Conservation (phyloP, 805 yeast species). For the Nakazawaea ambrosiae region DNA sequence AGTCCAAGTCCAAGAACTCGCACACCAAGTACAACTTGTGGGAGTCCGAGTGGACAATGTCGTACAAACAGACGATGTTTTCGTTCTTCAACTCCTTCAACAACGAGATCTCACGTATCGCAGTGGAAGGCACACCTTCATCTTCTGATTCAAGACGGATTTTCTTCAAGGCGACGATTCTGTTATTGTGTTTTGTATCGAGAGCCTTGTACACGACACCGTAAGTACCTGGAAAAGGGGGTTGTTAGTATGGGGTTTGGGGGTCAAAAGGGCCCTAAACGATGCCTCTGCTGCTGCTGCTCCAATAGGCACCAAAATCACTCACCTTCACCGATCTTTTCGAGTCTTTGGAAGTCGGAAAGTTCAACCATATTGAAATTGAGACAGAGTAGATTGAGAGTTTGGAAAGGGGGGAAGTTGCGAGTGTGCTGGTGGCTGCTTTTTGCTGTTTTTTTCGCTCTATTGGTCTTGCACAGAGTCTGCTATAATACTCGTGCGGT, state of each 20-base stretch:
- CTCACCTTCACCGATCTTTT: slow-evolving; percentile 92
- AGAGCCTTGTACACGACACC: slow-evolving; percentile 97
- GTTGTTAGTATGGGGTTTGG: neutral
- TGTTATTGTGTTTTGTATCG: slow-evolving; percentile 80
- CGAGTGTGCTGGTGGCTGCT: no score
- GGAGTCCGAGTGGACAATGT: slow-evolving; percentile 90
- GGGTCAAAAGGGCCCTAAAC: neutral
- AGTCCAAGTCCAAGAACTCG: slow-evolving; percentile 89
- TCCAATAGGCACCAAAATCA: slow-evolving; percentile 11
- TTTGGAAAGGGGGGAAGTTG: no score
- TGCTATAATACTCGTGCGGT: no score
- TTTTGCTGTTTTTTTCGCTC: no score
- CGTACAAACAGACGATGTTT: slow-evolving; percentile 84
- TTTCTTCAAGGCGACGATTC: slow-evolving; percentile 94
- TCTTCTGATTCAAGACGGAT: slow-evolving; percentile 94
- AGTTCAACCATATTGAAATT: slow-evolving; percentile 78
- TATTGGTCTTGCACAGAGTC: no score
- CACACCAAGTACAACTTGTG: slow-evolving; percentile 90
- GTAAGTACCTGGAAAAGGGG: slow-evolving; percentile 58
- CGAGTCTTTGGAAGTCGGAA: slow-evolving; percentile 87
- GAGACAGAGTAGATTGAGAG: no score
- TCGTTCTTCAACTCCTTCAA: slow-evolving; percentile 92
- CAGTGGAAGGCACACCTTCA: slow-evolving; percentile 98
- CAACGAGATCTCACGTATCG: slow-evolving; percentile 91
- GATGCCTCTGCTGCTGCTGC: neutral